Evolutionary conservation across 2,329 filamentous ascomycete genomes (phyloP).

Genomic region (Hypoxylon sp.): DNA sequence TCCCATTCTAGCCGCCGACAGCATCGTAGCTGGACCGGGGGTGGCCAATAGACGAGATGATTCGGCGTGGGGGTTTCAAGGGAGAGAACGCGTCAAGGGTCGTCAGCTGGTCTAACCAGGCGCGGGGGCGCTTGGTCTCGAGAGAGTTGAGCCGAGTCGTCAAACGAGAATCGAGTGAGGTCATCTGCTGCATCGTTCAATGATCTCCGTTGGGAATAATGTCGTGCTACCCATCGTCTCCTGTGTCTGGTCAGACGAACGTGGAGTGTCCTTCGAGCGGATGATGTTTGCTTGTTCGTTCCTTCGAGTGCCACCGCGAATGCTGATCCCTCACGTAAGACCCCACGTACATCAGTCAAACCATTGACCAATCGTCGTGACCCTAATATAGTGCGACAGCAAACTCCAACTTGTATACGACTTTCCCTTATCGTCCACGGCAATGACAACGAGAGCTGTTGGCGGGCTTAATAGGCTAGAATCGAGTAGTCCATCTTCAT

Average conservation of each 20-base stretch:
- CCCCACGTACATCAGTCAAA: slow-evolving; percentile 34
- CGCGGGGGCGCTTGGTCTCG: slow-evolving; percentile 23
- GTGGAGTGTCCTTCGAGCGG: slow-evolving; percentile 28
- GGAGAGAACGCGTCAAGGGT: slow-evolving; percentile 34
- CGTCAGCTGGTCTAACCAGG: slow-evolving; percentile 40
- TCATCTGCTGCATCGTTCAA: slow-evolving; percentile 36
- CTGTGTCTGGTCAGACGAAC: slow-evolving; percentile 35
- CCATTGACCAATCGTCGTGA: slow-evolving; percentile 41
- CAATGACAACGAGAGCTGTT: slow-evolving; percentile 21
- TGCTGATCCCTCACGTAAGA: slow-evolving; percentile 29
- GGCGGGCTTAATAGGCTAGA: slow-evolving; percentile 14
- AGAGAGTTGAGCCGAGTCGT: slow-evolving; percentile 21
- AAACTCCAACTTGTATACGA: slow-evolving; percentile 37
- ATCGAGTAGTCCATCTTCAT: slow-evolving; percentile 5
- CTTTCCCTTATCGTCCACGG: slow-evolving; percentile 39
- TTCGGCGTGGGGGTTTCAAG: slow-evolving; percentile 43
- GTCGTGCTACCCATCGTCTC: slow-evolving; percentile 35
- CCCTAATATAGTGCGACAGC: slow-evolving; percentile 30
- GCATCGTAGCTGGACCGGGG: slow-evolving; percentile 32
- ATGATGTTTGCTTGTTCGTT: slow-evolving; percentile 37
- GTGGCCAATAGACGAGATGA: slow-evolving; percentile 43
- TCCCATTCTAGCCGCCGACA: slow-evolving; percentile 44
- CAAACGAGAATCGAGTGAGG: slow-evolving; percentile 35
- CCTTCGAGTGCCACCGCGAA: slow-evolving; percentile 28
- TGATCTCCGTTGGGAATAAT: slow-evolving; percentile 33